These are phyloP conservation scores for Auricularia sp. DNA, from an alignment of 768 basidiomycete species.

Conservation along the genomic window DNA sequence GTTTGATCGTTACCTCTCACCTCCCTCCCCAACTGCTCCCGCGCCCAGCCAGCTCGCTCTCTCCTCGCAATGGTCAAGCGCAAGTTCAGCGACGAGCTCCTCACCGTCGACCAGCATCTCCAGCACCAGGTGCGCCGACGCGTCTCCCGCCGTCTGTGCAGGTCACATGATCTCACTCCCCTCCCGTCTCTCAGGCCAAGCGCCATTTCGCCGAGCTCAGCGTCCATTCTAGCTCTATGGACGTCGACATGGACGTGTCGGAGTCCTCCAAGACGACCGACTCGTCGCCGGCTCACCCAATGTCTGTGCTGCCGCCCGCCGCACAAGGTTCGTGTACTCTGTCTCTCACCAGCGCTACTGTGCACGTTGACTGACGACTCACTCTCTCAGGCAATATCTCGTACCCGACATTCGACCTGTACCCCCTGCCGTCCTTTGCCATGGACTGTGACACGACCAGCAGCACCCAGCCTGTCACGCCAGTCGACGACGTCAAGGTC, in stretches of 20 bases:
- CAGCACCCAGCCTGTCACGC: neutral
- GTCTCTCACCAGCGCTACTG: neutral
- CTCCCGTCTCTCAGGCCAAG: neutral
- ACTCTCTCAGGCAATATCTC: neutral
- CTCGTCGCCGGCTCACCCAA: neutral
- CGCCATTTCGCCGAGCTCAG: neutral
- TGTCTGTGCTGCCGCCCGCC: neutral
- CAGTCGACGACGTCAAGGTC: slow-evolving; percentile 30
- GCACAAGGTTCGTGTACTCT: neutral
- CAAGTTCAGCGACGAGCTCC: slow-evolving; percentile 50
- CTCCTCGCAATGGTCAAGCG: slow-evolving; percentile 56
- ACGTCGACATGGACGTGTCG: slow-evolving; percentile 5
- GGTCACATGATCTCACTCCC: neutral
- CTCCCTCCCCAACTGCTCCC: slow-evolving; percentile 4
- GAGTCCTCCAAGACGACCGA: neutral
- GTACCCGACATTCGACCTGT: slow-evolving; percentile 51
- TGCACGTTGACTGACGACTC: neutral
- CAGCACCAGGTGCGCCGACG: neutral
- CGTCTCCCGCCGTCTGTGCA: neutral
- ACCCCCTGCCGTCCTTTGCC: slow-evolving; percentile 45
- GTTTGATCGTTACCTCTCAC: neutral
- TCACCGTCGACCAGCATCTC: neutral
- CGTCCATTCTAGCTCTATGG: neutral
- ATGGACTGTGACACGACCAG: neutral
- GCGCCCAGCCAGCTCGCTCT: neutral